Evolutionary conservation across 345 rosid genomes (phyloP), one percentile per base, ranked within the genome.

Genomic region (Arabis hirsuta): DNA sequence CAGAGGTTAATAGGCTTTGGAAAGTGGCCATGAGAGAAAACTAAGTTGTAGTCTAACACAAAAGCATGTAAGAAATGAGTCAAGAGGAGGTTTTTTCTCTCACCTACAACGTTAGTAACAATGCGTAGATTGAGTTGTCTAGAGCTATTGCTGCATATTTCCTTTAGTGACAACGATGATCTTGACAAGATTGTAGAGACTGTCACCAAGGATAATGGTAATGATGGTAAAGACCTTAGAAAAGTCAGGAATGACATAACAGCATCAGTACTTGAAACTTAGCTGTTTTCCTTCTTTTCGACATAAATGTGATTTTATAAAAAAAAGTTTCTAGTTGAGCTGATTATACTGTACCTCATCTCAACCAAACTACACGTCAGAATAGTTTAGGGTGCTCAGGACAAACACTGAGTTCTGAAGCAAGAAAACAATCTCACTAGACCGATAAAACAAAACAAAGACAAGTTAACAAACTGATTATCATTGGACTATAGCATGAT

Each of bases 201-300:
- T 96, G 38, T 92, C 96, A 48, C 98, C 98, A 48, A 92, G 98
- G 69, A 93, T 87, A 55, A 93, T 87, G 5, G 97, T 69, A 73
- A 87, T 90, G 60, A 97, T 84, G 53, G 90, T 87, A 80, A 90
- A 90, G 62, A 93, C 98, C 98, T 92, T 76, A 7, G 16, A 14
- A n/a, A 46, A 19, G 80, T 62, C 65, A 67, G 64, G 4, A 60
- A 45, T 14, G 50, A 42, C 64, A 66, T n/a, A 26, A 54, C 38
- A 44, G 42, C 3, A 38, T 66, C 58, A 73, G 47, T 50, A 7
- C 36, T 38, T 42, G 27, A 66, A 56, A 48, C 12, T 48, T 36
- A 9, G n/a, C 64, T 43, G 5, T 12, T 12, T 12, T n/a, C 13
- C 1, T 38, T 41, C 38, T n/a, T 29, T 74, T 51, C 59, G 38